Conservation (phyloP, 768 basidiomycete genomes). For the Suillus weaverae region DNA sequence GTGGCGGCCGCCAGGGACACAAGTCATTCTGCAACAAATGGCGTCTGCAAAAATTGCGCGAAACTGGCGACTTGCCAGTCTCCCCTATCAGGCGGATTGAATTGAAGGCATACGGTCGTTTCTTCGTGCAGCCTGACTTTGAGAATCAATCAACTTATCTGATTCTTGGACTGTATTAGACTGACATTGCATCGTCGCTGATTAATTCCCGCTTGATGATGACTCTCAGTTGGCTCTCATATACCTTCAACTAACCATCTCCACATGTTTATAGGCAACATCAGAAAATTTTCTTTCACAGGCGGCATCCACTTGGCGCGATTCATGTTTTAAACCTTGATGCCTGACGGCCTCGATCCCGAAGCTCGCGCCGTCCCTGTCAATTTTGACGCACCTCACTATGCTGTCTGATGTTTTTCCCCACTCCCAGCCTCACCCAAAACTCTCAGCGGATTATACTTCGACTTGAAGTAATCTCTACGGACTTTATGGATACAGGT, state of each 20-base stretch:
- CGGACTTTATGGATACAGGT: not conserved
- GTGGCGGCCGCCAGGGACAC: not conserved
- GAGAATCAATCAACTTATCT: not conserved
- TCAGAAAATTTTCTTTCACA: not conserved
- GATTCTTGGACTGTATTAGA: not conserved
- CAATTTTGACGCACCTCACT: not conserved
- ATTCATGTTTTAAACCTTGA: not conserved
- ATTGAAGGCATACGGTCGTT: not conserved
- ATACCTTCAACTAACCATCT: not conserved
- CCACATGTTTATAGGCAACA: not conserved
- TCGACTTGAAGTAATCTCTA: not conserved
- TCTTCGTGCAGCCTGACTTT: not conserved
- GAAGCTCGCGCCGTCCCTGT: not conserved
- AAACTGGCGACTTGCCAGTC: not conserved
- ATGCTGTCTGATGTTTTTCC: not conserved
- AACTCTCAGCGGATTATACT: not conserved
- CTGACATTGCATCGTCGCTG: not conserved
- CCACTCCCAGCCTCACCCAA: not conserved
- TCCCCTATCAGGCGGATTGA: not conserved
- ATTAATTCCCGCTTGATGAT: not conserved
- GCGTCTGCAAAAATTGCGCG: not conserved
- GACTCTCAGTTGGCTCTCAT: not conserved
- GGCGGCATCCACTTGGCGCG: not conserved
- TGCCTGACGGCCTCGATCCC: not conserved
- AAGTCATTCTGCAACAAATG: not conserved